A percentile compares a stretch with the other conserved stretches of the same genome.
Evolutionary conservation across 108 stramenopile species (phyloP).

Genomic region (Nannochloropsis salina): DNA sequence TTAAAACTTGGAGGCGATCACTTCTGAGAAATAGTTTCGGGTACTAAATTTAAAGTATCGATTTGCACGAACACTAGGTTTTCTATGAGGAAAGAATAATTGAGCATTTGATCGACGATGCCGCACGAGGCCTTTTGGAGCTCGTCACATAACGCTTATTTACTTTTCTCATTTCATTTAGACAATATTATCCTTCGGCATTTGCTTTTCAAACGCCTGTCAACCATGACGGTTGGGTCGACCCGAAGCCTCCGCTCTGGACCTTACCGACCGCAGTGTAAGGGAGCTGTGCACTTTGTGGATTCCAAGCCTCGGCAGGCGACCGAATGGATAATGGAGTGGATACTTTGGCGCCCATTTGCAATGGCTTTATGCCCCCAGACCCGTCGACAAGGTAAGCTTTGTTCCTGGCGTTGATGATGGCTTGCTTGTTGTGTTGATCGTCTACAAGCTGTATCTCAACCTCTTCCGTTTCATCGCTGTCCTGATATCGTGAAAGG

Average conservation of each 20-base stretch:
- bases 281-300: neutral
- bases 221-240: conserved; percentile 3
- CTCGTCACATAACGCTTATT: no score
- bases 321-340: neutral
- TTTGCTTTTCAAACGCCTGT: neutral
- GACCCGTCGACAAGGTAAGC: neutral
- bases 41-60: no score
- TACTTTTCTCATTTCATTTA: no score
- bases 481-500: neutral
- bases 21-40: no score
- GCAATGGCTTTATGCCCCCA: neutral
- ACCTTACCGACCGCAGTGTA: neutral
- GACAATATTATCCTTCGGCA: no score
- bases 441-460: conserved; percentile 6
- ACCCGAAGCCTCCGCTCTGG: neutral
- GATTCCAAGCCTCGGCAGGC: conserved; percentile 19
- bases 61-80: no score
- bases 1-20: no score
- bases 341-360: neutral
- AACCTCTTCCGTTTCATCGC: neutral
- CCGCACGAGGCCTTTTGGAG: no score
- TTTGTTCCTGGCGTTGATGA: neutral
- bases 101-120: no score
- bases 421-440: neutral
- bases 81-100: no score